Base-by-base conservation (phyloP, 345 rosid species). In the Microthlaspi erraticum region DNA sequence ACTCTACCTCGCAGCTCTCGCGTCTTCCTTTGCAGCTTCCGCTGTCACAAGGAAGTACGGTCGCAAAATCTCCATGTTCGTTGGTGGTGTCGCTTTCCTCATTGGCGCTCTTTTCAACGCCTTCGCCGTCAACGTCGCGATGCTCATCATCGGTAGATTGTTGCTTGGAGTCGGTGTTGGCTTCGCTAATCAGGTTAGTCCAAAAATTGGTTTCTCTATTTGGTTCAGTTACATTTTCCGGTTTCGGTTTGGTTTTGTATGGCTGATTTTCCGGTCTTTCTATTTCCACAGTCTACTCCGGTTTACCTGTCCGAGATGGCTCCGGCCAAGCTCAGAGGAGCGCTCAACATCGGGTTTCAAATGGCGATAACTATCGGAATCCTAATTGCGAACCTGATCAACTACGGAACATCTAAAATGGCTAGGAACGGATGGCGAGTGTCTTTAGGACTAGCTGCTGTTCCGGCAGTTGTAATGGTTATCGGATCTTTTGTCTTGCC, bases 301-400 rank as follows among this genome's bases (percentile, higher is more conserved):
- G 82, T 85, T 14, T 85, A 85, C 67, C 80, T 85, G 20, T 83
- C 87, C 0, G 87, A 85, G 70, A 81, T 85, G 89, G 89, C 89
- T 38, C 89, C 89, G 1, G 78, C 87, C 2, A 75, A 78, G 58
- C 32, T 81, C 16, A 51, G 89, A 58, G 89, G 87, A 65, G 87
- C 89, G 14, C 78, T 83, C 9, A 81, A 80, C 71, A 83, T 85
- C 2, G 82, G 85, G 2, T 85, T 85, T 65, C 89, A 85, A 61
- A 81, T 85, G 87, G 85, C 89, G 3, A 81, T 83, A 11, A 85
- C 89, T 0, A 26, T 83, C 0, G 83, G 83, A 23, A 80, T 80
- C 16, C 19, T 80, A 11, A 29, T 72, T 2, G 83, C 83, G 7
- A 69, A 69, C 66, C 18, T 80, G 8, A 64, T 76, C 36, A 80